A percentile compares a stretch with the other conserved stretches of the same genome.
phyloP scores from a whole-genome alignment of 768 basidiomycete species.

The Rhizopogon sp. region DNA sequence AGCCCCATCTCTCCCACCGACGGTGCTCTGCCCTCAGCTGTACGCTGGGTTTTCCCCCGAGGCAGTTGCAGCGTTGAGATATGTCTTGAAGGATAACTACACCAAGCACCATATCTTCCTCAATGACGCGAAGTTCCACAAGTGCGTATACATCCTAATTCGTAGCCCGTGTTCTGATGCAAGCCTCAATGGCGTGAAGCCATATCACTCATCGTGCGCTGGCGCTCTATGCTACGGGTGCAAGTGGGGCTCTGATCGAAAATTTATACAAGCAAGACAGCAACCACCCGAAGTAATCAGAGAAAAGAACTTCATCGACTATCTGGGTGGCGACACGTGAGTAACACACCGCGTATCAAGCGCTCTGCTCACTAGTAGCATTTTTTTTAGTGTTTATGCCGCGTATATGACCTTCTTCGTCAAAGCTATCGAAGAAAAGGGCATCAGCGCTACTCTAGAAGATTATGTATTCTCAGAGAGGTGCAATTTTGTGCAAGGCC shows the following conservation, averaged over 20 bases:
- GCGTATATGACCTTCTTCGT: slow-evolving; percentile 4
- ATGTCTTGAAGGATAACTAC: slow-evolving; percentile 37
- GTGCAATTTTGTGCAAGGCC: slow-evolving; percentile 27
- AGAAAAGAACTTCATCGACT: slow-evolving; percentile 3
- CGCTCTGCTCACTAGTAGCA: not conserved
- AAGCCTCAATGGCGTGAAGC: too few species aligned
- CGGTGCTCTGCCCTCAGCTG: not conserved
- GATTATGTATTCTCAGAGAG: slow-evolving; percentile 10
- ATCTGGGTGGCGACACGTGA: slow-evolving; percentile 6
- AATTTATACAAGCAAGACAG: too few species aligned
- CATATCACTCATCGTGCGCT: too few species aligned
- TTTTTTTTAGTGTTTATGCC: not conserved
- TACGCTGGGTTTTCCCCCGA: slow-evolving; percentile 13
- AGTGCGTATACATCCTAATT: slow-evolving; percentile 25
- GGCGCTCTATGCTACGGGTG: too few species aligned
- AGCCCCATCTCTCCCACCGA: slow-evolving; percentile 1
- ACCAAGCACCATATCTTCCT: slow-evolving; percentile 41
- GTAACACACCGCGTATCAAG: not conserved
- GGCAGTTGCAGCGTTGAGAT: slow-evolving; percentile 23
- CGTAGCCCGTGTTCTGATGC: not conserved
- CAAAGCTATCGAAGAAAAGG: not conserved
- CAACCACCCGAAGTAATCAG: not conserved
- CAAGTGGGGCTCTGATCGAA: too few species aligned
- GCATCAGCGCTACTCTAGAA: not conserved
- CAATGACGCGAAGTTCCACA: slow-evolving; percentile 41